Percentiles rank a stretch among this genome's conserved stretches.
These are phyloP conservation scores for Russula vinacea DNA, from an alignment of 768 basidiomycete genomes.

Conservation along the genomic window DNA sequence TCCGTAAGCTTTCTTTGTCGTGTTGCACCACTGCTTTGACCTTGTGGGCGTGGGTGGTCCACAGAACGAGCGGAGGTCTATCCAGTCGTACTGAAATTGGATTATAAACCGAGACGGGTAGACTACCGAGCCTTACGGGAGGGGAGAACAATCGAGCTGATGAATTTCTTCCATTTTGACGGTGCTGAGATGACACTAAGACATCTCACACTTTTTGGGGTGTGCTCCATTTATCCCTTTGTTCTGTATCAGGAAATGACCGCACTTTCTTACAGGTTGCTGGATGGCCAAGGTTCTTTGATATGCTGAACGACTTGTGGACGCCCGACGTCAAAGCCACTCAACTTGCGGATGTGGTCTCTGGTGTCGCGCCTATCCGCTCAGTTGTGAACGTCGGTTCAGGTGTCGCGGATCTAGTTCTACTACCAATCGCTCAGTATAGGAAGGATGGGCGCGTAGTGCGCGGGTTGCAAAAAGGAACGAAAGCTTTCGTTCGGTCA, in stretches of 20 bases:
- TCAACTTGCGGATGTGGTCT: constrained; percentile 94
- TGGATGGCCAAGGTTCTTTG: constrained; percentile 87
- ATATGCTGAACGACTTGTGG: constrained; percentile 96
- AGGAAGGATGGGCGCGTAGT: constrained; percentile 93
- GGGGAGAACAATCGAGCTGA: constrained; percentile 91
- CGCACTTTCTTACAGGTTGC: constrained; percentile 56
- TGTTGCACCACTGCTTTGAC: constrained; percentile 4
- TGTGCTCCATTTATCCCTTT: constrained; percentile 43
- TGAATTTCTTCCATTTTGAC: constrained; percentile 99
- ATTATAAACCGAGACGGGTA: constrained; percentile 97
- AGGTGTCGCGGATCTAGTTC: constrained; percentile 91
- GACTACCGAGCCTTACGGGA: constrained; percentile 88
- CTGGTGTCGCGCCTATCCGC: constrained; percentile 93
- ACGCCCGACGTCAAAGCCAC: constrained; percentile 99
- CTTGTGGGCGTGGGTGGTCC: background rate
- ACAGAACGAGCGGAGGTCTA: constrained; percentile 92
- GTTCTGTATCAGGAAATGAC: background rate
- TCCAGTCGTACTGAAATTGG: constrained; percentile 91
- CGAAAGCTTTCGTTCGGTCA: constrained; percentile 87
- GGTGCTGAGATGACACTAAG: constrained; percentile 97
- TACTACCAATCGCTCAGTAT: constrained; percentile 96
- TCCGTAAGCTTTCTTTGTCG: constrained; percentile 52
- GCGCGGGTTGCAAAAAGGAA: constrained; percentile 90
- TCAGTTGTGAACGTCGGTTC: constrained; percentile 97
- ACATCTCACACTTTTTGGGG: constrained; percentile 88